Percentiles rank a stretch among this genome's conserved stretches.
phyloP scores from a whole-genome alignment of 2,329 filamentous ascomycete species.

The Metarhizium anisopliae region DNA sequence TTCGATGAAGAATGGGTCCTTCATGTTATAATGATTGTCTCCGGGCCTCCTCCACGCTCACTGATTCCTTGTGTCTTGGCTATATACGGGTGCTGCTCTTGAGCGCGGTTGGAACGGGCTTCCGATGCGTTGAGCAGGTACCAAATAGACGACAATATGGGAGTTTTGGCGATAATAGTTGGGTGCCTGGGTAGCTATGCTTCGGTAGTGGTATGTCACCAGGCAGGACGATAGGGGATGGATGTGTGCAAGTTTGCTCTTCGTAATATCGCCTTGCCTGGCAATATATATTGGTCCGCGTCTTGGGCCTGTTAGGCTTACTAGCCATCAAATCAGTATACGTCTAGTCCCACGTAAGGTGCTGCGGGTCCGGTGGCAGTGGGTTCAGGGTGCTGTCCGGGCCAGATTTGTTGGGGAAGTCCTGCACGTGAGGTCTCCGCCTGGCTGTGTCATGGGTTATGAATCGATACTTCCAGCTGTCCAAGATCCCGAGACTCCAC shows the following conservation, averaged over 20 bases:
- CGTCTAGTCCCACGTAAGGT: background rate
- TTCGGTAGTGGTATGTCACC: background rate
- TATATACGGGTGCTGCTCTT: no score
- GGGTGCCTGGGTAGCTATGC: no score
- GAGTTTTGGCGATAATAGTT: no score
- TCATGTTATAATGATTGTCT: conserved; percentile 40
- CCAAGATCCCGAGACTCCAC: background rate
- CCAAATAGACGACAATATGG: no score
- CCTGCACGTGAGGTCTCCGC: background rate
- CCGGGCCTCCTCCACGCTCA: background rate
- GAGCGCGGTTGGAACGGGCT: no score
- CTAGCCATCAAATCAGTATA: background rate
- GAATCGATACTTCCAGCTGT: background rate
- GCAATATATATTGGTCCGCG: background rate
- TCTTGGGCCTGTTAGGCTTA: background rate
- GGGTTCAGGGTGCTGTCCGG: background rate
- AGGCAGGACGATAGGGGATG: background rate
- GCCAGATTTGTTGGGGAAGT: background rate
- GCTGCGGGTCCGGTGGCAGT: background rate
- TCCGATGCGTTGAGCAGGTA: no score
- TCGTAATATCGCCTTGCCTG: background rate
- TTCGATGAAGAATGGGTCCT: conserved; percentile 61
- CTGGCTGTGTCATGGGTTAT: background rate
- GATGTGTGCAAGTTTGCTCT: background rate
- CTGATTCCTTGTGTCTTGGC: background rate